These are phyloP conservation scores for Skeletonema costatum DNA, from an alignment of 108 stramenopile species.

Conservation along the genomic window DNA sequence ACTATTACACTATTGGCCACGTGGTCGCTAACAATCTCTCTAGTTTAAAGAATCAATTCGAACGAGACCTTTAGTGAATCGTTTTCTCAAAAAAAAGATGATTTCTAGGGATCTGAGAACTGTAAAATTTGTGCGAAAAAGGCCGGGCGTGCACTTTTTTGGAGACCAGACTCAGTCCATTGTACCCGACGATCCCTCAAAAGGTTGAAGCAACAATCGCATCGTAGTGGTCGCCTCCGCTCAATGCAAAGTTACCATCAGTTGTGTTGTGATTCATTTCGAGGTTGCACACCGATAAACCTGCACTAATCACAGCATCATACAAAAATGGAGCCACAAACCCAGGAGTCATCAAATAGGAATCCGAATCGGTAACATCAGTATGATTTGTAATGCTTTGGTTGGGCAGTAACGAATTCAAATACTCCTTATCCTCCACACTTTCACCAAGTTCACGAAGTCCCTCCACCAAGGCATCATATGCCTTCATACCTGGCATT, in stretches of 20 bases:
- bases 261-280: not conserved
- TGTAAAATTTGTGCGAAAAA: too few species aligned
- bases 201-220: constrained; percentile 37
- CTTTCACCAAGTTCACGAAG: constrained; percentile 18
- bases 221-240: constrained; percentile 43
- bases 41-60: too few species aligned
- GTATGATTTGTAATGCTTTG: constrained; percentile 15
- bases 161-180: too few species aligned
- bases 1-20: too few species aligned
- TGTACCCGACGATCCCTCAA: constrained; percentile 49
- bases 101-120: too few species aligned
- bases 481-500: constrained; percentile 28
- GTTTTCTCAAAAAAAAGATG: too few species aligned
- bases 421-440: not conserved
- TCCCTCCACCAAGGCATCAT: constrained; percentile 24
- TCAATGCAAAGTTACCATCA: constrained; percentile 14
- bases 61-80: too few species aligned
- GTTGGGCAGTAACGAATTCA: not conserved
- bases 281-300: constrained; percentile 53
- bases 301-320: constrained; percentile 62
- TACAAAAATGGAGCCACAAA: constrained; percentile 39
- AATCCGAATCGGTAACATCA: constrained; percentile 2
- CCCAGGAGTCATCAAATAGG: constrained; percentile 1
- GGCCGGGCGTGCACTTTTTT: too few species aligned
- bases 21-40: too few species aligned